Conservation (phyloP, 495 filamentous ascomycete genomes). For the Viridothelium virens region DNA sequence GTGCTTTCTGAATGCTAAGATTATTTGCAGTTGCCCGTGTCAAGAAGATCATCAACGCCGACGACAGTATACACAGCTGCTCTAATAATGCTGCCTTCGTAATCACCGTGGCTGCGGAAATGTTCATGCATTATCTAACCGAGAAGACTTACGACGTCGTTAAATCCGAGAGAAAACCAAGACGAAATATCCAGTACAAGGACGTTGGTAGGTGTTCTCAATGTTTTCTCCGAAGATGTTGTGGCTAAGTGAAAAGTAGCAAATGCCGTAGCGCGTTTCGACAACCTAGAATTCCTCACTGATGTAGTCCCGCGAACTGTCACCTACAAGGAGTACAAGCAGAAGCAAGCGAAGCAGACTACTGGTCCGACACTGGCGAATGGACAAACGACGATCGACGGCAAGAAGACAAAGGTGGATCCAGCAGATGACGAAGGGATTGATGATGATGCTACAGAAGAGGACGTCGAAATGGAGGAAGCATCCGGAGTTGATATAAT, state of each 20-base stretch:
- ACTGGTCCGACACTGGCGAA: slow-evolving; percentile 11
- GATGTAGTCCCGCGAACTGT: slow-evolving; percentile 84
- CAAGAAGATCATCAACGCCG: slow-evolving; percentile 84
- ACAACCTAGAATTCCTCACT: slow-evolving; percentile 90
- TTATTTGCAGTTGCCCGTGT: slow-evolving; percentile 66
- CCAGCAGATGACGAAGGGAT: neutral
- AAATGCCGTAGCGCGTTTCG: slow-evolving; percentile 75
- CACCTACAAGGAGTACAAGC: slow-evolving; percentile 72
- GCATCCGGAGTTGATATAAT: slow-evolving; percentile 8
- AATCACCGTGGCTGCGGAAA: slow-evolving; percentile 85
- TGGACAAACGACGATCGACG: slow-evolving; percentile 12
- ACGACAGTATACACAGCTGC: slow-evolving; percentile 74
- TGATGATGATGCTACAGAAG: slow-evolving; percentile 12
- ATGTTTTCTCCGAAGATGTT: neutral
- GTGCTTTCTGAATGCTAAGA: slow-evolving; percentile 11
- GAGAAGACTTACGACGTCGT: slow-evolving; percentile 80
- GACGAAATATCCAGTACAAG: slow-evolving; percentile 92
- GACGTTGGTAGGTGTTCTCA: slow-evolving; percentile 59
- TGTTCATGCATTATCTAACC: slow-evolving; percentile 91
- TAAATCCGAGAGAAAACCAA: slow-evolving; percentile 80
- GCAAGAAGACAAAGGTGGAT: slow-evolving; percentile 10
- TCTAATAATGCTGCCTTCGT: slow-evolving; percentile 94
- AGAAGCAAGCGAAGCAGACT: slow-evolving; percentile 26
- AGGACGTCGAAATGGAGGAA: slow-evolving; percentile 11
- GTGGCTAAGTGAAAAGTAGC: slow-evolving; percentile 40